Evolutionary conservation across 345 rosid genomes (phyloP).

Genomic region (Reutealis trisperma): DNA sequence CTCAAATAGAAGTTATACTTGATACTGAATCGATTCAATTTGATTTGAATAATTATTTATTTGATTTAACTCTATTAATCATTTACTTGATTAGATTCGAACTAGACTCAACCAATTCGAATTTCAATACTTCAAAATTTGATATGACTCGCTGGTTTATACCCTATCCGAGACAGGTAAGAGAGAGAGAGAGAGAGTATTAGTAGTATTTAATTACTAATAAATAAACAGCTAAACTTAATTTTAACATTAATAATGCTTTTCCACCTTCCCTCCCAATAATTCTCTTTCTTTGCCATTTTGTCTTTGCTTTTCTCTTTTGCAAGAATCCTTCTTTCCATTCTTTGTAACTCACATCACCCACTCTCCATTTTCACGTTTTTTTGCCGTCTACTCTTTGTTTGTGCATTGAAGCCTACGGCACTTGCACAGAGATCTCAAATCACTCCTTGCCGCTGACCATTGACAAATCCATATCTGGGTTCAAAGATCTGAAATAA

Average conservation of each 20-base stretch:
- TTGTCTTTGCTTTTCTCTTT: background rate
- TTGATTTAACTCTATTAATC: no score
- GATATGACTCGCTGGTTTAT: no score
- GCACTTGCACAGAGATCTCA: constrained; percentile 17
- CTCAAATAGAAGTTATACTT: no score
- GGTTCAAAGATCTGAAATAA: constrained; percentile 26
- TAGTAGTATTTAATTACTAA: background rate
- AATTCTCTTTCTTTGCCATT: background rate
- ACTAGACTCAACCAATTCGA: no score
- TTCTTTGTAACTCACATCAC: background rate
- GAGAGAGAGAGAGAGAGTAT: no score
- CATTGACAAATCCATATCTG: background rate
- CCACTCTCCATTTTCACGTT: background rate
- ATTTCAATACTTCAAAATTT: no score
- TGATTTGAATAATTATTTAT: no score
- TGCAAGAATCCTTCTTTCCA: constrained; percentile 9
- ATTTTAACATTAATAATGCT: background rate
- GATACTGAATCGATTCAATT: no score
- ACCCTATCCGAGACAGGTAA: no score
- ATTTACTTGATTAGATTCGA: no score
- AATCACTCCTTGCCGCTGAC: constrained; percentile 6
- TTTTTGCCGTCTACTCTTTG: background rate
- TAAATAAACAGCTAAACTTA: background rate
- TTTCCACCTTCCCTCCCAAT: background rate
- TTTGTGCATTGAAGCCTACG: constrained; percentile 19